Evolutionary conservation across 1,139 yeast species (phyloP).

Genomic region (Suhomyces wounanorum): DNA sequence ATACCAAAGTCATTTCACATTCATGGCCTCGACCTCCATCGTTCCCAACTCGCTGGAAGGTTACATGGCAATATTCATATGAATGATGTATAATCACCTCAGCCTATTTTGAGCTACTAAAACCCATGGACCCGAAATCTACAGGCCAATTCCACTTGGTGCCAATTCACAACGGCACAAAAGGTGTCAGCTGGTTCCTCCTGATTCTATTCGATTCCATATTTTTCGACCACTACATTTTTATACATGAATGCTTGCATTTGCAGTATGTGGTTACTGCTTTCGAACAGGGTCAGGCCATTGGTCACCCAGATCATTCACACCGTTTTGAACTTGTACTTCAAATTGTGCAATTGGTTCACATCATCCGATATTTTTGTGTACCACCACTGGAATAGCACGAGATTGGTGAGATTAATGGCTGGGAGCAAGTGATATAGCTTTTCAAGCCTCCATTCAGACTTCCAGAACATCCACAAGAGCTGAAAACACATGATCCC

Average conservation of each 20-base stretch:
- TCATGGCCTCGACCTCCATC: neutral
- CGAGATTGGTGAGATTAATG: conserved; percentile 15
- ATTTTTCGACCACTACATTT: neutral
- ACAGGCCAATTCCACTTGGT: neutral
- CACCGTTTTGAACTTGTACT: conserved; percentile 19
- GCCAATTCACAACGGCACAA: no score
- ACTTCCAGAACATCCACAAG: conserved; percentile 5
- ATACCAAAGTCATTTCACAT: neutral
- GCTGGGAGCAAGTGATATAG: conserved; percentile 17
- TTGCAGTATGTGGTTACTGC: neutral
- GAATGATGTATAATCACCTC: neutral
- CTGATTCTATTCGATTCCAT: no score
- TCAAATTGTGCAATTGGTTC: conserved; percentile 11
- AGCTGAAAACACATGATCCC: conserved; percentile 15
- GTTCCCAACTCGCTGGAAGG: neutral
- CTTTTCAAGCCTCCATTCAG: conserved; percentile 4
- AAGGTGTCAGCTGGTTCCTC: no score
- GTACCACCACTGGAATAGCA: conserved; percentile 18
- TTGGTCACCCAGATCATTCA: neutral
- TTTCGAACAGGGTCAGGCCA: neutral
- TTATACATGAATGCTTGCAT: neutral
- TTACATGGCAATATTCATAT: neutral
- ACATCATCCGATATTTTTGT: conserved; percentile 12
- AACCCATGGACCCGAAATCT: neutral
- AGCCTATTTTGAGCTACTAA: neutral